Percentiles rank a stretch among this genome's conserved stretches.
phyloP scores from a whole-genome alignment of 2,329 filamentous ascomycete genomes.

The Botryotinia convoluta region DNA sequence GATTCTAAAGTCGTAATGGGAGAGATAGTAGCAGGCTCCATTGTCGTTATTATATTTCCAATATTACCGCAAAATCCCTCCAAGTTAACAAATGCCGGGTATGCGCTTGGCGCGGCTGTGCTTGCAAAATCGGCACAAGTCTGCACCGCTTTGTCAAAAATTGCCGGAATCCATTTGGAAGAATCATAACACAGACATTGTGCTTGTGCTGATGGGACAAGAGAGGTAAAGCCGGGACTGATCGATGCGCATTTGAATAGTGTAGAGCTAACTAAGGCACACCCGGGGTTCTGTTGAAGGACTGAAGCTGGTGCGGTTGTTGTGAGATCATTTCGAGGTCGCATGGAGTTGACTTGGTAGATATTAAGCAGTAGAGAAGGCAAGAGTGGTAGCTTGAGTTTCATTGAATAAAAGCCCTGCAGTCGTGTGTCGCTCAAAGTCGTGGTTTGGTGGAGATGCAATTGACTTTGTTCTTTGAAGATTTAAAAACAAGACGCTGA shows the following conservation, averaged over 20 bases:
- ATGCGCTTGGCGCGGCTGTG: conserved; percentile 22
- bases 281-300: conserved; percentile 26
- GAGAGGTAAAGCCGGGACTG: conserved; percentile 28
- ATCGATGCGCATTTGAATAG: conserved; percentile 30
- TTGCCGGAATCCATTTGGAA: conserved; percentile 27
- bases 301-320: conserved; percentile 14
- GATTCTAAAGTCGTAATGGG: background rate
- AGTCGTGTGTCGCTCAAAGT: background rate
- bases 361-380: conserved; percentile 1
- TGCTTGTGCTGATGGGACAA: conserved; percentile 30
- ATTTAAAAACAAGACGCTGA: background rate
- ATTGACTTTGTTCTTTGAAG: background rate
- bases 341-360: background rate
- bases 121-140: conserved; percentile 30
- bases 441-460: background rate
- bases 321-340: conserved; percentile 5
- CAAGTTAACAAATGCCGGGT: conserved; percentile 24
- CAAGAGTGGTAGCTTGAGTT: conserved; percentile 10
- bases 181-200: conserved; percentile 35
- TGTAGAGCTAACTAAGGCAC: conserved; percentile 26
- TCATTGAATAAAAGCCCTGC: background rate
- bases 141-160: conserved; percentile 31
- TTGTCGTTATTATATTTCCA: background rate
- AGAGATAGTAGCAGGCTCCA: background rate
- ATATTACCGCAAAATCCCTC: conserved; percentile 25